Base-by-base conservation (phyloP, 2,329 filamentous ascomycete genomes). In the Arthrobotrys conoides region DNA sequence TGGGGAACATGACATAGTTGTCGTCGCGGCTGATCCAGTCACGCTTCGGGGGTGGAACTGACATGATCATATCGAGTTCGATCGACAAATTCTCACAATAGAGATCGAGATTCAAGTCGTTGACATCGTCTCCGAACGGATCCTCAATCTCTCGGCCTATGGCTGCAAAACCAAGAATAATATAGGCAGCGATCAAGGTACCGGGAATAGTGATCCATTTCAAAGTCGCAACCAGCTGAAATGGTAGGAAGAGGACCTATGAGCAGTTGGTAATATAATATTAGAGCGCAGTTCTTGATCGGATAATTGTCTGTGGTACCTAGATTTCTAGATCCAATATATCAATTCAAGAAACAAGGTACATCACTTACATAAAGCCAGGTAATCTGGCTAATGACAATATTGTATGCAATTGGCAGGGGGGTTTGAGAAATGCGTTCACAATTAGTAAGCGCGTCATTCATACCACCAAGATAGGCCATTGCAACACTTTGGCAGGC, bases 331-430 rank as follows among this genome's bases (percentile, higher is more conserved):
- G 89, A 22, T 91, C 92, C 73, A 96, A 89, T 83, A 96, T 14
- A 46, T 1, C 14, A 46, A n/a, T n/a, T 6, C 41, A 46, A 46
- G 8, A 20, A 3, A 18, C 0, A 30, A 30, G 3, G 12, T 41
- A 2, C 18, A 30, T 48, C 18, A 65, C 64, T 57, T 33, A 96
- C 90, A 84, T 96, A 96, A 63, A 94, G 88, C 89, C 92, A 94
- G 33, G 93, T 93, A 83, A 96, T 95, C 83, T 96, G 93, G n/a
- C 91, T 90, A 83, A 96, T 94, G 82, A 92, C 90, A 81, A 96
- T 96, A 80, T 89, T 90, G 86, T 96, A 96, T 51, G 93, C 93
- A 69, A 93, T 88, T 1, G 93, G 93, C 0, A 96, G 88, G 0
- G 93, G 93, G 0, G 93, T 91, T 82, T 96, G 92, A 51, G 90